Percentiles rank a stretch among this genome's conserved stretches.
phyloP scores from a whole-genome alignment of 2,329 filamentous ascomycete species.

The Pyrenophora graminea region DNA sequence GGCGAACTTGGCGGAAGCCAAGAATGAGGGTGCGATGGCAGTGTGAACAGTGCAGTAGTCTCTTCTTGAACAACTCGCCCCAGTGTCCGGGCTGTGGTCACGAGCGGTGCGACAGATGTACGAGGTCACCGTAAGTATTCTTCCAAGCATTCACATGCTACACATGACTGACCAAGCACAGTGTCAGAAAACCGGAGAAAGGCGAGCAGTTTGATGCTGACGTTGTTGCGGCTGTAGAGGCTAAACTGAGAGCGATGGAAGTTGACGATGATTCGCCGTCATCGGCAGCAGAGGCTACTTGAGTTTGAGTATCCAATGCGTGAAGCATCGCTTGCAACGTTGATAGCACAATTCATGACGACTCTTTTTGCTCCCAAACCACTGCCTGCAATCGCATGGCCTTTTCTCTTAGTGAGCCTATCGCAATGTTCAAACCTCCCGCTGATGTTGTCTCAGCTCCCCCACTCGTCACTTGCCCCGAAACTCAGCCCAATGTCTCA shows the following conservation, averaged over 20 bases:
- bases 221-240: slow-evolving; percentile 61
- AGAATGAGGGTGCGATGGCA: slow-evolving; percentile 52
- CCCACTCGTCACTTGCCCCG: too few relatives aligned
- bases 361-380: too few relatives aligned
- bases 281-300: slow-evolving; percentile 23
- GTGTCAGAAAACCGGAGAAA: slow-evolving; percentile 60
- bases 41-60: slow-evolving; percentile 66
- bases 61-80: slow-evolving; percentile 60
- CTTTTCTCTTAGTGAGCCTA: too few relatives aligned
- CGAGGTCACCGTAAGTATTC: slow-evolving; percentile 54
- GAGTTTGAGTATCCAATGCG: neutral
- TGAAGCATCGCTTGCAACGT: neutral
- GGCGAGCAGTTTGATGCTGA: slow-evolving; percentile 65
- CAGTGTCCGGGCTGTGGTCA: slow-evolving; percentile 65
- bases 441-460: too few relatives aligned
- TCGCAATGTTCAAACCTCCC: too few relatives aligned
- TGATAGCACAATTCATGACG: too few relatives aligned
- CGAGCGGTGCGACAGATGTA: slow-evolving; percentile 63
- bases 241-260: slow-evolving; percentile 51
- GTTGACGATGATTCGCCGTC: slow-evolving; percentile 33
- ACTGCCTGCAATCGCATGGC: too few relatives aligned
- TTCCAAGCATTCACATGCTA: neutral
- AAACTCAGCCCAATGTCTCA: too few relatives aligned
- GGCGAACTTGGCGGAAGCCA: slow-evolving; percentile 51
- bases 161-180: slow-evolving; percentile 27